These are phyloP conservation scores for Cutaneotrichosporon arboriforme DNA, from an alignment of 1,284 basidiomycete genomes.

Conservation along the genomic window DNA sequence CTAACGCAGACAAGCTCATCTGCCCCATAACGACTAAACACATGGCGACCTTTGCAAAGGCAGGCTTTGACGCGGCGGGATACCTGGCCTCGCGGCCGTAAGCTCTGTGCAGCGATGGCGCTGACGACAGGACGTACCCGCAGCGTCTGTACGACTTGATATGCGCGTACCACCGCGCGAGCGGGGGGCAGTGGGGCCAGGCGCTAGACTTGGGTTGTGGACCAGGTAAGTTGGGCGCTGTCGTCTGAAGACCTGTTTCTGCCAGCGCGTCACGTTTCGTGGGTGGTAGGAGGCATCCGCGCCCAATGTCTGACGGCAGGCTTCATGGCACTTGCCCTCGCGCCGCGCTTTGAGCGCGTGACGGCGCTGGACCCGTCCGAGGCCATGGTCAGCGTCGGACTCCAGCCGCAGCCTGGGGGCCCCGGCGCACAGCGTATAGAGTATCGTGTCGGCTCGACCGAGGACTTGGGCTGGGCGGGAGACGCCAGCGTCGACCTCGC, in stretches of 20 bases:
- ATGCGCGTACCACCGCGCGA: conserved; percentile 21
- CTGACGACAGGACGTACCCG: conserved; percentile 27
- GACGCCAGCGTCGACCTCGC: conserved; percentile 65
- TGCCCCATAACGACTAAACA: background rate
- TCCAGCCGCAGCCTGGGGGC: conserved; percentile 20
- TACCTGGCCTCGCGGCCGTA: conserved; percentile 37
- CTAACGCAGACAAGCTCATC: no score
- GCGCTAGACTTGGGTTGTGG: conserved; percentile 74
- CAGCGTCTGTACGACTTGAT: conserved; percentile 27
- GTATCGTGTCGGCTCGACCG: conserved; percentile 47
- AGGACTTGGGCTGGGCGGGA: conserved; percentile 25
- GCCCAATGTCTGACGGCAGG: conserved; percentile 52
- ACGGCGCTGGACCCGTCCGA: conserved; percentile 67
- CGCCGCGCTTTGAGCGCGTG: conserved; percentile 56
- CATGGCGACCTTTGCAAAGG: conserved; percentile 33
- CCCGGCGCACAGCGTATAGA: conserved; percentile 38
- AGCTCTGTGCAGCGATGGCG: conserved; percentile 12
- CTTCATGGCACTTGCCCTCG: conserved; percentile 57
- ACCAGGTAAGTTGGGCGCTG: conserved; percentile 55
- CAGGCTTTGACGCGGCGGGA: conserved; percentile 30
- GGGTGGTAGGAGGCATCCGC: no score
- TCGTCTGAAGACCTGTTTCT: background rate
- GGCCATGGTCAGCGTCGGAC: conserved; percentile 66
- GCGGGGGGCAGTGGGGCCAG: conserved; percentile 22
- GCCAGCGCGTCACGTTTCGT: no score